Percentiles rank a stretch among this genome's conserved stretches.
Evolutionary conservation across 148 eudicot genomes (phyloP).

Genomic region (Silene conica): DNA sequence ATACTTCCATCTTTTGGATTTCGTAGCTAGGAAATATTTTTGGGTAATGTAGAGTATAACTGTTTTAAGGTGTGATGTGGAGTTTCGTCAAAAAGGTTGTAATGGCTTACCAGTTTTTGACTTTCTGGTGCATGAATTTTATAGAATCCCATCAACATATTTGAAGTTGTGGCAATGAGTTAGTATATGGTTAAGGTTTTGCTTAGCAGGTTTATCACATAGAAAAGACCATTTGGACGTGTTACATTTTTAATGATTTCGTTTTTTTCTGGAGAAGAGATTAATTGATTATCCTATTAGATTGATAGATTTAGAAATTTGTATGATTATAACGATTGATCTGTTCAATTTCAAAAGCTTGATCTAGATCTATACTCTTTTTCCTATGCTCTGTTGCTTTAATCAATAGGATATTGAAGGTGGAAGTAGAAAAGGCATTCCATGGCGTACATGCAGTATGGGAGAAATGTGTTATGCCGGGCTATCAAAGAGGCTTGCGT

Average conservation of each 20-base stretch:
- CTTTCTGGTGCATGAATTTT: background rate
- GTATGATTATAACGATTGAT: background rate
- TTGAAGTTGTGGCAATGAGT: background rate
- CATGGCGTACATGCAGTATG: constrained; percentile 62
- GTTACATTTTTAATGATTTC: no score
- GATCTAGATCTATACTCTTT: background rate
- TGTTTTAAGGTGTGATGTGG: background rate
- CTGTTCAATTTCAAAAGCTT: background rate
- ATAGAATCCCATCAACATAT: background rate
- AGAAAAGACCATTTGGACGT: background rate
- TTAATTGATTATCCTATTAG: no score
- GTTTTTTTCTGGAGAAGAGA: no score
- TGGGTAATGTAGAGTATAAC: background rate
- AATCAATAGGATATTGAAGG: no score
- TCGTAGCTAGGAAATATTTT: no score
- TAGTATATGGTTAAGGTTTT: background rate
- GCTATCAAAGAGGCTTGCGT: constrained; percentile 24
- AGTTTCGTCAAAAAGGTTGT: background rate
- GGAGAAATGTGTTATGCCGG: constrained; percentile 45
- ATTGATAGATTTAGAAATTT: no score
- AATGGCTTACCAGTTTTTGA: background rate
- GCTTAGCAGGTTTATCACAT: background rate
- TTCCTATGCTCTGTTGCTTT: no score
- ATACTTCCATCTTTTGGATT: background rate
- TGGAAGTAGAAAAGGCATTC: background rate